These are phyloP conservation scores for Leccinum variicolor DNA, from an alignment of 768 basidiomycete genomes.

Conservation along the genomic window DNA sequence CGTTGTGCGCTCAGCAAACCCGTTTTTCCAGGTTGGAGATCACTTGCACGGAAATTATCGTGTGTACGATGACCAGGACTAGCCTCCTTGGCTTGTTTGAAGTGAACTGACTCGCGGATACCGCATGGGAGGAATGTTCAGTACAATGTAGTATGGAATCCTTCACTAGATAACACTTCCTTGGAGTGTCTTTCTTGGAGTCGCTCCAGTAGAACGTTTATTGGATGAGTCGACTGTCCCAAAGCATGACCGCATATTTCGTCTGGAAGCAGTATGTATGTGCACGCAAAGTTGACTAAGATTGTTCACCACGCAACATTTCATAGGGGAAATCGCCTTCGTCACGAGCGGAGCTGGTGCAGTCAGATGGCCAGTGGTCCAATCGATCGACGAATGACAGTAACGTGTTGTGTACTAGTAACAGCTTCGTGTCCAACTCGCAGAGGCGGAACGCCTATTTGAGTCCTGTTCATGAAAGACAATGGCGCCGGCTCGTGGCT, in stretches of 20 bases:
- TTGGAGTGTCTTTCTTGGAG: slow-evolving; percentile 29
- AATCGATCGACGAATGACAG: background rate
- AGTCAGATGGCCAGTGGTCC: slow-evolving; percentile 48
- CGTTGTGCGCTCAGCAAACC: slow-evolving; percentile 10
- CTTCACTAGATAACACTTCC: slow-evolving; percentile 24
- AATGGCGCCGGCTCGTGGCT: slow-evolving; percentile 52
- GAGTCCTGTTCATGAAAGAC: slow-evolving; percentile 52
- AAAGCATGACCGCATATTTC: slow-evolving; percentile 24
- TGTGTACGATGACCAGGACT: slow-evolving; percentile 31
- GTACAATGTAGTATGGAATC: background rate
- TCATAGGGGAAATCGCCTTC: slow-evolving; percentile 45
- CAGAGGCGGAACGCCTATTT: slow-evolving; percentile 51
- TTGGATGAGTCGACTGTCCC: background rate
- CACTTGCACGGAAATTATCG: slow-evolving; percentile 24
- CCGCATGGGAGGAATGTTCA: slow-evolving; percentile 21
- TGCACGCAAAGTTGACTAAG: too few species aligned
- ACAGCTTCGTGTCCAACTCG: slow-evolving; percentile 46
- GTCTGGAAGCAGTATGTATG: slow-evolving; percentile 12
- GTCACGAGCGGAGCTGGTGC: slow-evolving; percentile 39
- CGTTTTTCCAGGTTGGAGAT: slow-evolving; percentile 1
- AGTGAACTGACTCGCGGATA: slow-evolving; percentile 39
- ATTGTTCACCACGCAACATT: background rate
- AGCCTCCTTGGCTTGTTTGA: slow-evolving; percentile 27
- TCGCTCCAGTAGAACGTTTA: slow-evolving; percentile 7
- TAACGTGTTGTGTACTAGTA: background rate